Conservation (phyloP, 169 alveolate species). For the Perkinsus olseni region DNA sequence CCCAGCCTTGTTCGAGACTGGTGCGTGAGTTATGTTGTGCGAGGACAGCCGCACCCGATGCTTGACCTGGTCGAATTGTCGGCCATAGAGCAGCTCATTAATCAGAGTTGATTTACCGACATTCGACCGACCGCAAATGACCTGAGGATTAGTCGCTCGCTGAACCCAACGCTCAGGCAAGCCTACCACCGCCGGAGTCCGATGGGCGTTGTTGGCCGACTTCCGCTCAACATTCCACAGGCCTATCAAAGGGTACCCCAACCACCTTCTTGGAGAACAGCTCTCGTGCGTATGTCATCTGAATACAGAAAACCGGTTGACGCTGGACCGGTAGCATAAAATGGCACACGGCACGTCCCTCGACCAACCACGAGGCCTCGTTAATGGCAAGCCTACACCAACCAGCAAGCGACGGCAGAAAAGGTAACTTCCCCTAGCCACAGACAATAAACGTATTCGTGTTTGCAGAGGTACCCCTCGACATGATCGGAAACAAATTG, state of each 20-base stretch:
- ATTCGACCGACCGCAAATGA: neutral
- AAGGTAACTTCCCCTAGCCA: too few relatives aligned
- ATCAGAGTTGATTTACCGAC: neutral
- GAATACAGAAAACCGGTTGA: neutral
- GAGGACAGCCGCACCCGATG: neutral
- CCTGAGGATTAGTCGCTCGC: too few relatives aligned
- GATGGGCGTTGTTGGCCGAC: neutral
- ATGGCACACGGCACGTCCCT: too few relatives aligned
- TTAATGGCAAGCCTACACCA: too few relatives aligned
- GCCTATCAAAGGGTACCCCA: neutral
- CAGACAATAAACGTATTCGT: too few relatives aligned
- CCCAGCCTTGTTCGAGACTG: neutral
- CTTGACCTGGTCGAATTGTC: neutral
- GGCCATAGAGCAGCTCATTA: neutral
- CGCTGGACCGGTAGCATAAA: neutral
- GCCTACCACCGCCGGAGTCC: neutral
- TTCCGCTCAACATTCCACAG: neutral
- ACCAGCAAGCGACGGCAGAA: too few relatives aligned
- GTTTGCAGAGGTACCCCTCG: too few relatives aligned
- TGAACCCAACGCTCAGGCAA: too few relatives aligned
- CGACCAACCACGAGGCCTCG: too few relatives aligned
- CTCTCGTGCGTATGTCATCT: neutral
- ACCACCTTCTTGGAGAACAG: neutral
- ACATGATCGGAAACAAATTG: too few relatives aligned
- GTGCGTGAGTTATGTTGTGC: neutral